Conservation (phyloP, 2,329 filamentous ascomycete species). For the Colletotrichum sp. region DNA sequence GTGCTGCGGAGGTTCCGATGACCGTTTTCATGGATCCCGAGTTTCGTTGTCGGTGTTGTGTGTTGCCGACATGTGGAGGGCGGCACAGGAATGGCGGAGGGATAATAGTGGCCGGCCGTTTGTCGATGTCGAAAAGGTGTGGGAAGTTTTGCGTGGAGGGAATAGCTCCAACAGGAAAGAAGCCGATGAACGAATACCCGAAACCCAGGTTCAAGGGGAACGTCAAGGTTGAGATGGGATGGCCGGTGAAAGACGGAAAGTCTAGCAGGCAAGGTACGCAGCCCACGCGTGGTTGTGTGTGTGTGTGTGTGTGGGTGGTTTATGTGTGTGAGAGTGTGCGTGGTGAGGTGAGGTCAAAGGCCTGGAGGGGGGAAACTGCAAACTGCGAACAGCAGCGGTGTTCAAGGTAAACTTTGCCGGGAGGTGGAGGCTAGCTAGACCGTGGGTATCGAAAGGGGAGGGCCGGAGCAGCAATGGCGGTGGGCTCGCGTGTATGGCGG, state of each 20-base stretch:
- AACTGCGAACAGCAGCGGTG: neutral
- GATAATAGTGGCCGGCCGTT: constrained; percentile 2
- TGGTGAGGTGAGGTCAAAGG: neutral
- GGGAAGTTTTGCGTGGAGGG: neutral
- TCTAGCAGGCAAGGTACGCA: neutral
- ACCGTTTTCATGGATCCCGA: constrained; percentile 6
- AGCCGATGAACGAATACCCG: neutral
- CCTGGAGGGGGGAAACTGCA: neutral
- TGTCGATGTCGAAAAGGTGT: neutral
- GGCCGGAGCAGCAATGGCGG: neutral
- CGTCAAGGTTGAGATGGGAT: constrained; percentile 4
- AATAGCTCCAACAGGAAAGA: neutral
- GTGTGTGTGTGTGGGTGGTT: neutral
- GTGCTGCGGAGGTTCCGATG: neutral
- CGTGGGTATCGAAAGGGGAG: neutral
- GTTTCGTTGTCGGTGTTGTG: neutral
- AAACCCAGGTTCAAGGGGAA: neutral
- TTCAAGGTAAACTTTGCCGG: neutral
- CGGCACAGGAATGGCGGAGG: neutral
- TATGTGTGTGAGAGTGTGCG: neutral
- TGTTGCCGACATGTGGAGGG: constrained; percentile 11
- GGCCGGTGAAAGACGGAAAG: constrained; percentile 1
- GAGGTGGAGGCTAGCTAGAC: neutral
- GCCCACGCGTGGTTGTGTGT: neutral
- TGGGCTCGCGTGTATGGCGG: neutral